Evolutionary conservation across 1,139 yeast species (phyloP).

Genomic region (Kurtzmaniella quercitrusa): DNA sequence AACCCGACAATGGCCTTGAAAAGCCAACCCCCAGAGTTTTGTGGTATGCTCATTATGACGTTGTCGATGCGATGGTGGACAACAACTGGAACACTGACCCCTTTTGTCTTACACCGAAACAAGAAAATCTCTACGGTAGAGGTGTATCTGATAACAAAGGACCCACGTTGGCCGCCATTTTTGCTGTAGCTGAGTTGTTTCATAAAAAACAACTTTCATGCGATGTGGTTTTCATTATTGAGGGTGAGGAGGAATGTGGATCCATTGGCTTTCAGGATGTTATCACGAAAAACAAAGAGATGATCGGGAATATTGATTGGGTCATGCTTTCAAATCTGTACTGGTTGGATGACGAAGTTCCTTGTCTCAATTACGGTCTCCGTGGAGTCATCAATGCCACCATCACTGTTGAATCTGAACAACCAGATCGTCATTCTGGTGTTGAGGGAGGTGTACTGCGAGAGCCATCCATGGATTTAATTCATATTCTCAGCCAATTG

Average conservation of each 20-base stretch:
- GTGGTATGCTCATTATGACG: conserved; percentile 97
- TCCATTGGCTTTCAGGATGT: conserved; percentile 79
- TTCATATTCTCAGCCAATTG: conserved; percentile 64
- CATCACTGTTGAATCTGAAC: conserved; percentile 64
- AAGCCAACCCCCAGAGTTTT: conserved; percentile 41
- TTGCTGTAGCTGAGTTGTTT: conserved; percentile 74
- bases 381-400: conserved; percentile 85
- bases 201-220: conserved; percentile 50
- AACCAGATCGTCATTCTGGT: conserved; percentile 87
- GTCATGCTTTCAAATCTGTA: conserved; percentile 84
- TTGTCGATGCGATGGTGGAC: conserved; percentile 57
- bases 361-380: conserved; percentile 90
- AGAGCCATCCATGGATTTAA: conserved; percentile 86
- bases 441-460: conserved; percentile 90
- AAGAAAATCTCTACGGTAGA: conserved; percentile 87
- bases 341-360: conserved; percentile 87
- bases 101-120: conserved; percentile 64
- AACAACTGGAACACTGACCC: conserved; percentile 79
- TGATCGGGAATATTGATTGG: conserved; percentile 81
- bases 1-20: conserved; percentile 10
- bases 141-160: conserved; percentile 97
- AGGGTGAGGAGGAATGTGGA: conserved; percentile 96
- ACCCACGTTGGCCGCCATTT: conserved; percentile 84
- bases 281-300: conserved; percentile 42
- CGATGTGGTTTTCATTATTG: conserved; percentile 81